These are phyloP conservation scores for Simmondsia chinensis DNA, from an alignment of 148 eudicot species.

Conservation along the genomic window DNA sequence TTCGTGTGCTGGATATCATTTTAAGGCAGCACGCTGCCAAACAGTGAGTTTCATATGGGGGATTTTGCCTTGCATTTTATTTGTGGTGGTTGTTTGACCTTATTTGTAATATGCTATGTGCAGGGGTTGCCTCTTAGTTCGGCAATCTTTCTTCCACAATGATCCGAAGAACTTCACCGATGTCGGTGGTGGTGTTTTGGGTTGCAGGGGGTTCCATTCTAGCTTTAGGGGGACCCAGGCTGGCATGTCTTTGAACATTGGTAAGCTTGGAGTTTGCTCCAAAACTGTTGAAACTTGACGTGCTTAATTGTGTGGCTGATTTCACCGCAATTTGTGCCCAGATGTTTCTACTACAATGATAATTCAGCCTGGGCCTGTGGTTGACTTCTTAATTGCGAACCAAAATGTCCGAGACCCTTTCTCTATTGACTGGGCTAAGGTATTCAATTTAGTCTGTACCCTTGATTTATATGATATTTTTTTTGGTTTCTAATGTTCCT, in stretches of 20 bases:
- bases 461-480: not conserved
- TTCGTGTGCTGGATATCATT: constrained; percentile 82
- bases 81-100: not conserved
- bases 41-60: constrained; percentile 41
- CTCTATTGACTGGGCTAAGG: constrained; percentile 81
- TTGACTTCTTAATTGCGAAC: constrained; percentile 66
- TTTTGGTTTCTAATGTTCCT: not conserved
- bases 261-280: no score
- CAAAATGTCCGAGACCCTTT: constrained; percentile 80
- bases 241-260: constrained; percentile 85
- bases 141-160: constrained; percentile 84
- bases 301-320: not conserved
- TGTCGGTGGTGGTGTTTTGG: constrained; percentile 90
- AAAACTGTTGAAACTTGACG: no score
- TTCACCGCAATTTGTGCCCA: constrained; percentile 11
- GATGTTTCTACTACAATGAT: constrained; percentile 98
- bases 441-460: constrained; percentile 1
- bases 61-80: not conserved
- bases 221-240: constrained; percentile 85
- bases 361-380: constrained; percentile 84
- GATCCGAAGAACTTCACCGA: constrained; percentile 67
- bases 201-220: constrained; percentile 91
- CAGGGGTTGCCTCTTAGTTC: constrained; percentile 94
- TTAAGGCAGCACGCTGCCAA: constrained; percentile 94
- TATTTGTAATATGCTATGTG: not conserved